These are phyloP conservation scores for Chlorella ohadii DNA, from an alignment of 139 green algal genomes.

Conservation along the genomic window DNA sequence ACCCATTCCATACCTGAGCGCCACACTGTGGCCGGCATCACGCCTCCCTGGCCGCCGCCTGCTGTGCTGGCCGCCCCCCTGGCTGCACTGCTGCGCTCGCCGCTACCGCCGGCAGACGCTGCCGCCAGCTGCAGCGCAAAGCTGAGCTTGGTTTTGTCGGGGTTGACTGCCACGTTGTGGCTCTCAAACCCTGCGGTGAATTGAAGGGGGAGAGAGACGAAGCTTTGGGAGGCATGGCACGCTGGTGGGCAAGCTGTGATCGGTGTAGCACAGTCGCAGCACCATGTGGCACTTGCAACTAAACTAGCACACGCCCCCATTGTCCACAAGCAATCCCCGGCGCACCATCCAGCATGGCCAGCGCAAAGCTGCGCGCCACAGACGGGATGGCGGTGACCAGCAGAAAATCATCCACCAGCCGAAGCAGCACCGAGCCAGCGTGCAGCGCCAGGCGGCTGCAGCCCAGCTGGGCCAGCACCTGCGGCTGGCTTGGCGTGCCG, in stretches of 20 bases:
- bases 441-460: constrained; percentile 1
- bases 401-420: constrained; percentile 91
- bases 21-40: constrained; percentile 16
- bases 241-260: too few relatives aligned
- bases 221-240: background rate
- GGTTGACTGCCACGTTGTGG: constrained; percentile 82
- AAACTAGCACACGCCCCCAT: too few relatives aligned
- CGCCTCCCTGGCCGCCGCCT: constrained; percentile 2
- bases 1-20: background rate
- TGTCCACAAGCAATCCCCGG: background rate
- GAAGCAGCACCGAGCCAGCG: constrained; percentile 67
- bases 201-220: background rate
- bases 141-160: constrained; percentile 84
- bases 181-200: constrained; percentile 66
- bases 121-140: constrained; percentile 57
- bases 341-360: constrained; percentile 49
- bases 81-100: background rate
- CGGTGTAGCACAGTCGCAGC: too few relatives aligned
- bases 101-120: background rate
- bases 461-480: background rate
- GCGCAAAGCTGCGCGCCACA: constrained; percentile 65
- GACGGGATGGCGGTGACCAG: constrained; percentile 70
- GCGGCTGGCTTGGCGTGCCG: background rate
- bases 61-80: background rate
- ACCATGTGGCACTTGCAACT: too few relatives aligned